A percentile compares a stretch with the other conserved stretches of the same genome.
Evolutionary conservation across 306 rosid genomes (phyloP).

Genomic region (Begonia fuchsioides): DNA sequence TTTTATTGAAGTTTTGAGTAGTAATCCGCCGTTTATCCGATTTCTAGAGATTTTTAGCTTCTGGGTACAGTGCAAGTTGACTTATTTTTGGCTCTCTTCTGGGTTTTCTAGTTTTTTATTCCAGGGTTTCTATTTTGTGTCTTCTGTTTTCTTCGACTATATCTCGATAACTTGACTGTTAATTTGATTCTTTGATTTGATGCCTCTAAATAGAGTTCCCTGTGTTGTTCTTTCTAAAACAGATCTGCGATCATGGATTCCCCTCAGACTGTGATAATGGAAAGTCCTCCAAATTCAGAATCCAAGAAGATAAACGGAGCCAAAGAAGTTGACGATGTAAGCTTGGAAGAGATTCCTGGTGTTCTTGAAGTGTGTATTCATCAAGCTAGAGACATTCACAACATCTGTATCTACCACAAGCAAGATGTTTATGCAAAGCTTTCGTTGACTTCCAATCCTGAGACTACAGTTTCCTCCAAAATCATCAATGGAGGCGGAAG

Average conservation of each 20-base stretch:
- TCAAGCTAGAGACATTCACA: conserved; percentile 85
- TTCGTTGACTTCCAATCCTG: conserved; percentile 56
- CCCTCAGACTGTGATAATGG: neutral
- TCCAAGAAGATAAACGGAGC: conserved; percentile 34
- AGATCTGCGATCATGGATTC: conserved; percentile 68
- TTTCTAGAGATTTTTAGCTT: conserved; percentile 2
- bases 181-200: neutral
- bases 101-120: neutral
- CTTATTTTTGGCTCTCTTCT: neutral
- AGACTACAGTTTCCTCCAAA: conserved; percentile 48
- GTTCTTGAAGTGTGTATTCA: conserved; percentile 61
- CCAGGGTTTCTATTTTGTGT: neutral
- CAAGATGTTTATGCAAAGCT: conserved; percentile 96
- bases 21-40: neutral
- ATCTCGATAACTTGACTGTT: neutral
- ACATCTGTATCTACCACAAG: conserved; percentile 95
- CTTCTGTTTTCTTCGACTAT: neutral
- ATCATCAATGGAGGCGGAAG: conserved; percentile 94
- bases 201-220: neutral
- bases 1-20: neutral
- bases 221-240: conserved; percentile 6
- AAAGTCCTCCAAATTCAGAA: conserved; percentile 20
- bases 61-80: neutral
- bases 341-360: conserved; percentile 36
- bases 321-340: conserved; percentile 13